Evolutionary conservation across 371 early-diverging fungal species (phyloP), one percentile per base, ranked within the genome.

Genomic region (Saksenaea vasiformis): DNA sequence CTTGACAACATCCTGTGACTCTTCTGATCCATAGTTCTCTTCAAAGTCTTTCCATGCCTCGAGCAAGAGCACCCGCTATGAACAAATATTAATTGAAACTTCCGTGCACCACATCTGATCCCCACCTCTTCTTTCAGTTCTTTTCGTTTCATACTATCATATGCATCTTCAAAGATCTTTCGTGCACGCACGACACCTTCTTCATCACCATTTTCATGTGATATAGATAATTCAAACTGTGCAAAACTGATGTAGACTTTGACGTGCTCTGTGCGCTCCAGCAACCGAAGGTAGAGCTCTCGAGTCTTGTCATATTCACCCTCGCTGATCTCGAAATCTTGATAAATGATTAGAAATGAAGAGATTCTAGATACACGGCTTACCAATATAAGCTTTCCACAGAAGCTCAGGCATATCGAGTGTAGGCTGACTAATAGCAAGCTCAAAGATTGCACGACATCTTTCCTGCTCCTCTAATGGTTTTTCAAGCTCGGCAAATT

Each of bases 181-280:
- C 97, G 90, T 4, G 95, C 90, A 35, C 81, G 75, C 0, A 17
- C 65, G 2, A 80, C 69, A 15, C 80, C 78, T 55, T 79, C 77
- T n/a, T 55, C 70, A 17, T 71, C 74, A 11, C 62, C 69, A 5
- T 86, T 80, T 35, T 81, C 80, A 57, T 81, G 77, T 9, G 87
- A 80, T 61, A 87, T 84, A 41, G 81, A 73, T 4, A 88, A 74
- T 71, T 97, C 98, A 65, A 96, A 96, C 54, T 90, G 94, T 41
- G 98, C 97, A 77, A 80, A 91, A 70, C 95, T 93, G 68, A 97
- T 91, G 90, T 95, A 97, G n/a, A 97, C 97, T 85, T 98, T 97
- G 74, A 96, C 95, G 65, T 98, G 98, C 26, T 88, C 89, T 4
- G 96, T 96, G 56, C 92, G 86, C 60, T 91, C 77, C 72, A 98